Evolutionary conservation across 148 eudicot genomes (phyloP).

Genomic region (Vaccinium myrtillus): DNA sequence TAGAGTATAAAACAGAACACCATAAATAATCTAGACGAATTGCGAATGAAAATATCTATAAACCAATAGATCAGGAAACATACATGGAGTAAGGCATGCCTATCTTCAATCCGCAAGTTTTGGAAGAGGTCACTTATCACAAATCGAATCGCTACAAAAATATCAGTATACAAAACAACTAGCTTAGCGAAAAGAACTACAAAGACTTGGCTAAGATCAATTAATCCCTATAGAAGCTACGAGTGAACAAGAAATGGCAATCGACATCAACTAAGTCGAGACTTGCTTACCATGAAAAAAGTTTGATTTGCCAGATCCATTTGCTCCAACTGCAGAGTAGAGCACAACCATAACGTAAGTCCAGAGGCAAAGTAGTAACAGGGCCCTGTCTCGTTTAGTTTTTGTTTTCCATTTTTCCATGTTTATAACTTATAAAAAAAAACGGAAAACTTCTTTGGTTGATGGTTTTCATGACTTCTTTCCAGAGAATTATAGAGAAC

Average conservation of each 20-base stretch:
- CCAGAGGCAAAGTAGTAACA: neutral
- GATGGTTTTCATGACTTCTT: neutral
- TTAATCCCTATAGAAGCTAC: neutral
- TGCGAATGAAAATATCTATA: neutral
- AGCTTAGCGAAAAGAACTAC: neutral
- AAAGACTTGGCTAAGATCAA: neutral
- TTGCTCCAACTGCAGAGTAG: conserved; percentile 86
- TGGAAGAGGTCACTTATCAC: conserved; percentile 97
- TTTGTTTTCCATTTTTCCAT: neutral
- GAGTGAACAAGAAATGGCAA: conserved; percentile 5
- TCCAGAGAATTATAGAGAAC: neutral
- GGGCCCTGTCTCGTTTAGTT: neutral
- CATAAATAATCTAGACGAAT: conserved; percentile 15
- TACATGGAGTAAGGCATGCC: conserved; percentile 93
- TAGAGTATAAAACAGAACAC: neutral
- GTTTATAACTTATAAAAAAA: neutral
- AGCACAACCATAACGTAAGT: neutral
- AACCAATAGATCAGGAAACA: conserved; percentile 27
- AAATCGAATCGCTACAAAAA: conserved; percentile 80
- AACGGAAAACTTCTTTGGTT: neutral
- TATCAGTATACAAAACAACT: conserved; percentile 6
- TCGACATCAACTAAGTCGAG: neutral
- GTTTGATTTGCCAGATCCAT: conserved; percentile 99
- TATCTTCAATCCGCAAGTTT: conserved; percentile 87
- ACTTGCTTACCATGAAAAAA: conserved; percentile 80